phyloP scores from a whole-genome alignment of 2,329 filamentous ascomycete genomes.

The Chlorencoelia australis region DNA sequence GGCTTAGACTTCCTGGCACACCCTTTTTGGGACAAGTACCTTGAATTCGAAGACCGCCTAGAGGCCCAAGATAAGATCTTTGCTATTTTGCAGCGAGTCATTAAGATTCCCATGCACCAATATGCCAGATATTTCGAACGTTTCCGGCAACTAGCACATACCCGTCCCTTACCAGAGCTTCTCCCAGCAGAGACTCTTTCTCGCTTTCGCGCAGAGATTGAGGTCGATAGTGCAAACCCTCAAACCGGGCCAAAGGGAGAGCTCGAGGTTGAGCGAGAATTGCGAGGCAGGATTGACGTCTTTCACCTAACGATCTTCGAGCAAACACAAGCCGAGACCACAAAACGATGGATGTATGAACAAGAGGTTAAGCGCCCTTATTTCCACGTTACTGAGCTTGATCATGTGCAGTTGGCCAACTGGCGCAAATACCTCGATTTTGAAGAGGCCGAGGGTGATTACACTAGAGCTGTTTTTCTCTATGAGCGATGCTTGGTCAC shows the following conservation, averaged over 20 bases:
- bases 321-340: conserved; percentile 76
- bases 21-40: conserved; percentile 98
- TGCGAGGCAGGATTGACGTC: conserved; percentile 69
- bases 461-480: conserved; percentile 63
- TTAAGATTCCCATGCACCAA: conserved; percentile 89
- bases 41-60: conserved; percentile 90
- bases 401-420: conserved; percentile 73
- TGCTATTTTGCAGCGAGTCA: conserved; percentile 69
- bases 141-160: conserved; percentile 68
- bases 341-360: conserved; percentile 90
- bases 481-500: conserved; percentile 93
- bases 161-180: conserved; percentile 62
- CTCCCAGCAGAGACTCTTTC: conserved; percentile 57
- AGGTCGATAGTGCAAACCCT: conserved; percentile 48
- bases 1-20: conserved; percentile 91
- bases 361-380: conserved; percentile 92
- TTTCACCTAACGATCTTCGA: conserved; percentile 75
- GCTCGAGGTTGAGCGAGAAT: conserved; percentile 71
- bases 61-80: conserved; percentile 81
- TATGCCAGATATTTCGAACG: conserved; percentile 92
- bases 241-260: conserved; percentile 51
- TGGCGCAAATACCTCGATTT: conserved; percentile 97
- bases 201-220: conserved; percentile 62
- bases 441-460: conserved; percentile 78
- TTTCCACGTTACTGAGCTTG: conserved; percentile 90